Evolutionary conservation across 768 basidiomycete species (phyloP).

Genomic region (Tricholoma sp.): DNA sequence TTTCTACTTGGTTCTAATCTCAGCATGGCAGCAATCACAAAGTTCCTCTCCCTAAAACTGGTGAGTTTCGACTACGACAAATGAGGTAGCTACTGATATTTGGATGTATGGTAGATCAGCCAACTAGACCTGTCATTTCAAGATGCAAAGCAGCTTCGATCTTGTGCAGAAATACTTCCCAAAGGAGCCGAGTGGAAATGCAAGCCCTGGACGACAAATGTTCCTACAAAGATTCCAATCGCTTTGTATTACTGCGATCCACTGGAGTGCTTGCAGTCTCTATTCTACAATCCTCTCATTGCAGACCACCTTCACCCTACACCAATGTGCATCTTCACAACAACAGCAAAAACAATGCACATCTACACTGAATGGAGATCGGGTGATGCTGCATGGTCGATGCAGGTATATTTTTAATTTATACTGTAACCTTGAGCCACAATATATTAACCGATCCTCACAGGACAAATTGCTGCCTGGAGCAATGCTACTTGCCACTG

Average conservation of each 20-base stretch:
- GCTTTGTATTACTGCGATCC: neutral
- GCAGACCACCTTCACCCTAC: constrained; percentile 19
- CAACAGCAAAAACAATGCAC: constrained; percentile 4
- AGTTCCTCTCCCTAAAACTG: constrained; percentile 21
- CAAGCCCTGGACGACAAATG: neutral
- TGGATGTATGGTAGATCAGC: too few relatives aligned
- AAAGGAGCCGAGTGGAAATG: neutral
- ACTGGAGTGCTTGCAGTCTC: constrained; percentile 21
- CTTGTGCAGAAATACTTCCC: neutral
- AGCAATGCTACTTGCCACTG: constrained; percentile 12
- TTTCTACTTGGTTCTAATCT: constrained; percentile 23
- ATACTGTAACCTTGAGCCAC: neutral
- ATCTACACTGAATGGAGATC: neutral
- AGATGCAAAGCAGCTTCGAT: neutral
- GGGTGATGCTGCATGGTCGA: neutral
- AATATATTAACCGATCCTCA: neutral
- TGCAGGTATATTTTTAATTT: neutral
- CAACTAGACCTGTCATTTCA: too few relatives aligned
- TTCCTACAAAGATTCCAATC: neutral
- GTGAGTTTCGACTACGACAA: constrained; percentile 7
- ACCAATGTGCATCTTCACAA: constrained; percentile 10
- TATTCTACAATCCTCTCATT: constrained; percentile 21
- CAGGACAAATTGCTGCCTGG: constrained; percentile 13
- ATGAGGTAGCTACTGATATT: too few relatives aligned
- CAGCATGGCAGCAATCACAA: constrained; percentile 22